phyloP scores from a whole-genome alignment of 1,139 yeast species.

The Sugiyamaella castrensis region DNA sequence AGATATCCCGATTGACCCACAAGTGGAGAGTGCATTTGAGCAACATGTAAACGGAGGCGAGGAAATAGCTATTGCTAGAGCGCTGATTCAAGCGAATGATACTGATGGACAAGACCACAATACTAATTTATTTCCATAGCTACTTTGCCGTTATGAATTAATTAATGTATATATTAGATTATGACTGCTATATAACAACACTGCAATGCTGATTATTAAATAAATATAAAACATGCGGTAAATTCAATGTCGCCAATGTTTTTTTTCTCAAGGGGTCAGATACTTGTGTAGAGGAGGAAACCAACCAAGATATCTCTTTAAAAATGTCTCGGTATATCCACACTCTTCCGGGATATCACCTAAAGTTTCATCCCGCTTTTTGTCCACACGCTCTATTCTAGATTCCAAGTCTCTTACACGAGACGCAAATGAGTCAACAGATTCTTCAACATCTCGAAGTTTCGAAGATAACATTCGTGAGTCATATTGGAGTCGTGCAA shows the following conservation, averaged over 20 bases:
- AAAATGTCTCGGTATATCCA: constrained; percentile 10
- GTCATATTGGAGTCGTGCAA: constrained; percentile 79
- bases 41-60: constrained; percentile 46
- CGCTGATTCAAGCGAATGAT: constrained; percentile 60
- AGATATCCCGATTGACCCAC: constrained; percentile 56
- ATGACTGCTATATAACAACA: constrained; percentile 8
- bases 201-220: constrained; percentile 5
- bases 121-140: constrained; percentile 20
- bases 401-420: constrained; percentile 42
- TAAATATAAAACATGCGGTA: neutral
- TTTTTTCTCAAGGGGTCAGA: constrained; percentile 9
- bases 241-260: no score
- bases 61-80: constrained; percentile 65
- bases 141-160: neutral
- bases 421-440: constrained; percentile 51
- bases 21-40: constrained; percentile 54
- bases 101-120: constrained; percentile 29
- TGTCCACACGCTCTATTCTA: constrained; percentile 30
- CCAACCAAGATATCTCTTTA: constrained; percentile 12
- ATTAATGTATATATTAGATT: constrained; percentile 6
- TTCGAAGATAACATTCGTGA: constrained; percentile 67
- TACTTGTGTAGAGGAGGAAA: constrained; percentile 12
- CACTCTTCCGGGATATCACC: constrained; percentile 10
- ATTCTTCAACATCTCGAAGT: constrained; percentile 77
- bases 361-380: constrained; percentile 4